Evolutionary conservation across 768 basidiomycete species (phyloP).

Genomic region (Auricularia sp.): DNA sequence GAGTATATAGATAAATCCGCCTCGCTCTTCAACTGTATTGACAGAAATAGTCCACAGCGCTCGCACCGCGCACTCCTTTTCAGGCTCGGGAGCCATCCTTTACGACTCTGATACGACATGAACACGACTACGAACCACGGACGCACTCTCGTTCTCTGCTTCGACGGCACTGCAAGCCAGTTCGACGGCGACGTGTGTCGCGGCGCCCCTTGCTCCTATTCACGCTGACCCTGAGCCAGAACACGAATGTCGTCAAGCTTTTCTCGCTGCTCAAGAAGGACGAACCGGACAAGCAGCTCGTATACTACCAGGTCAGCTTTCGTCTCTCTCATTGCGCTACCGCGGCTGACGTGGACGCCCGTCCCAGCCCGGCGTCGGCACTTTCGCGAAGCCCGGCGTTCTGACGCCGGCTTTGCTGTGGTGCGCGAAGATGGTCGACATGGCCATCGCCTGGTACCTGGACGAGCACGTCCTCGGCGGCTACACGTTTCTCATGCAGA

Average conservation of each 20-base stretch:
- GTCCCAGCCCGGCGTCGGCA: neutral
- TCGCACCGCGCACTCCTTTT: too few species aligned
- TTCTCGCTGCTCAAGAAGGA: constrained; percentile 60
- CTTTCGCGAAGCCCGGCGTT: constrained; percentile 37
- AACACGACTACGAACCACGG: constrained; percentile 4
- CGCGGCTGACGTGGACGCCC: neutral
- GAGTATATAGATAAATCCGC: too few species aligned
- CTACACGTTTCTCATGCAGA: constrained; percentile 71
- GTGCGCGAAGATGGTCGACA: constrained; percentile 51
- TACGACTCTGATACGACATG: too few species aligned
- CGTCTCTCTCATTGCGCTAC: neutral
- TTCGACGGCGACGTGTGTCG: constrained; percentile 36
- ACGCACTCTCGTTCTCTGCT: constrained; percentile 51
- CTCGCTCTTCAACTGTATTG: too few species aligned
- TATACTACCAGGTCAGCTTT: constrained; percentile 57
- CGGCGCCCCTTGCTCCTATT: neutral
- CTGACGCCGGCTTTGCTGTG: constrained; percentile 51
- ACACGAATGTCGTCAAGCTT: constrained; percentile 63
- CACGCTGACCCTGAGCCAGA: constrained; percentile 21
- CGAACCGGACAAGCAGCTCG: constrained; percentile 39
- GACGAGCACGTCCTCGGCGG: constrained; percentile 53
- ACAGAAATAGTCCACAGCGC: too few species aligned
- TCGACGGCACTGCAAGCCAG: constrained; percentile 55
- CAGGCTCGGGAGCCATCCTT: too few species aligned
- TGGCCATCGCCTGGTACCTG: constrained; percentile 62